Percentiles rank a stretch among this genome's conserved stretches.
Conservation (phyloP, 2,329 filamentous ascomycete genomes). For the Aspergillus sp. region DNA sequence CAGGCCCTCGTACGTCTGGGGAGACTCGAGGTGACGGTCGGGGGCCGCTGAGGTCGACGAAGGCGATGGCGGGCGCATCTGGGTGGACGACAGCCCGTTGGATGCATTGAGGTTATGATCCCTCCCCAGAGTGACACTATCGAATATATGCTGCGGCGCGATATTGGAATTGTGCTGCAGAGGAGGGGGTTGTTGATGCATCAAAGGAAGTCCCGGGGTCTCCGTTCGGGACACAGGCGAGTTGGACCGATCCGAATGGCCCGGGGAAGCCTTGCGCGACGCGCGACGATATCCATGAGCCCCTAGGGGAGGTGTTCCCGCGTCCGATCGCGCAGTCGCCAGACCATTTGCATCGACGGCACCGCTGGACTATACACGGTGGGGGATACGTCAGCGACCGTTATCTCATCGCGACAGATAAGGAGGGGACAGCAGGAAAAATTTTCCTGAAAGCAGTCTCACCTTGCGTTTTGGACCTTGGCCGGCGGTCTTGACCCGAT, state of each 20-base stretch:
- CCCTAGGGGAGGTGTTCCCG: constrained; percentile 55
- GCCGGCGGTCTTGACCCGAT: constrained; percentile 86
- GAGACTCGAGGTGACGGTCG: constrained; percentile 64
- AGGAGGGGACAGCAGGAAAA: constrained; percentile 15
- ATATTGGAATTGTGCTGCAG: constrained; percentile 64
- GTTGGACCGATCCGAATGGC: constrained; percentile 69
- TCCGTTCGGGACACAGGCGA: constrained; percentile 77
- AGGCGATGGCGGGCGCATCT: constrained; percentile 58
- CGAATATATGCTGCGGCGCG: constrained; percentile 75
- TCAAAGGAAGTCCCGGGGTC: constrained; percentile 63
- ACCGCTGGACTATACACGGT: constrained; percentile 38
- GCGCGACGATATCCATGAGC: constrained; percentile 60
- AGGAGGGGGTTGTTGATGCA: constrained; percentile 50
- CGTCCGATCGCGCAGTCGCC: constrained; percentile 54
- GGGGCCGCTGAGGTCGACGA: constrained; percentile 57
- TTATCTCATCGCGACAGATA: constrained; percentile 13
- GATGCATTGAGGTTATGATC: constrained; percentile 63
- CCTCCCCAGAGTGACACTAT: constrained; percentile 61
- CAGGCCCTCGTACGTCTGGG: constrained; percentile 77
- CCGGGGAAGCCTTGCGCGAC: constrained; percentile 70
- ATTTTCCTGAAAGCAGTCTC: constrained; percentile 27
- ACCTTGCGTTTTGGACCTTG: constrained; percentile 83
- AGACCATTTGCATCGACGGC: constrained; percentile 57
- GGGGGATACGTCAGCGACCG: constrained; percentile 21
- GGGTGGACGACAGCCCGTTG: constrained; percentile 50